Percentiles rank a stretch among this genome's conserved stretches.
Conservation (phyloP, 1,284 basidiomycete species). For the Phellinidium pouzarii region DNA sequence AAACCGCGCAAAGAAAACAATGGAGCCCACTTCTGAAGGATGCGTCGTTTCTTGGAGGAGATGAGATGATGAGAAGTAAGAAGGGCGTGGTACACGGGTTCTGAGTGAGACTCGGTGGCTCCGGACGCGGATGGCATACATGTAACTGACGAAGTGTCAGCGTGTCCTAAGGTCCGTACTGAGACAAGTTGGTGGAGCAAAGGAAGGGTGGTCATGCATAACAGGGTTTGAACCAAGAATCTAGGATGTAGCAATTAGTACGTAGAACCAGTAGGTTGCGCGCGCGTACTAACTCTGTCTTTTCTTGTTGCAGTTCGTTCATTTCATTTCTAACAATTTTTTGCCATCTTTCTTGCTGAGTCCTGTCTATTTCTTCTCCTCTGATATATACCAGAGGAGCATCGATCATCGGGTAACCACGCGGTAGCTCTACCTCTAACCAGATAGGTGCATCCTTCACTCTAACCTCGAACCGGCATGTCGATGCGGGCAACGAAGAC, state of each 20-base stretch:
- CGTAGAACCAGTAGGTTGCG: not conserved
- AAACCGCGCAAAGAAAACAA: constrained; percentile 56
- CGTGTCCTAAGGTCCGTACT: not conserved
- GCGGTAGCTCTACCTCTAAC: constrained; percentile 19
- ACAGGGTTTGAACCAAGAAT: constrained; percentile 53
- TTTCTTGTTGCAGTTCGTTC: constrained; percentile 31
- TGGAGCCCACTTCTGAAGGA: constrained; percentile 52
- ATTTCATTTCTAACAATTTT: constrained; percentile 36
- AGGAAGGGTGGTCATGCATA: constrained; percentile 53
- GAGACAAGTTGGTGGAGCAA: constrained; percentile 38
- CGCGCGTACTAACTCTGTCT: constrained; percentile 37
- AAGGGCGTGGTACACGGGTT: constrained; percentile 46
- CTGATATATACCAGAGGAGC: constrained; percentile 34
- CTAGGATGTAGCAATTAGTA: constrained; percentile 28
- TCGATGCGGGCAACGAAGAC: constrained; percentile 7
- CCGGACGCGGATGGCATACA: not conserved
- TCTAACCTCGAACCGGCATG: constrained; percentile 25
- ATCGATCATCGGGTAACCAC: constrained; percentile 17
- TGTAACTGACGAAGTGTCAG: not conserved
- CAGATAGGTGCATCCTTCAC: constrained; percentile 22
- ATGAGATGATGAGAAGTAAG: constrained; percentile 71
- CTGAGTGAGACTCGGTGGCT: constrained; percentile 1
- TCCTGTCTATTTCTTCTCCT: constrained; percentile 39
- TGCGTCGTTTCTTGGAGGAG: constrained; percentile 60
- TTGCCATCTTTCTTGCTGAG: constrained; percentile 50